Percentiles rank a stretch among this genome's conserved stretches.
Evolutionary conservation across 176 grass and related monocot species (phyloP).

Genomic region (Olyra latifolia): DNA sequence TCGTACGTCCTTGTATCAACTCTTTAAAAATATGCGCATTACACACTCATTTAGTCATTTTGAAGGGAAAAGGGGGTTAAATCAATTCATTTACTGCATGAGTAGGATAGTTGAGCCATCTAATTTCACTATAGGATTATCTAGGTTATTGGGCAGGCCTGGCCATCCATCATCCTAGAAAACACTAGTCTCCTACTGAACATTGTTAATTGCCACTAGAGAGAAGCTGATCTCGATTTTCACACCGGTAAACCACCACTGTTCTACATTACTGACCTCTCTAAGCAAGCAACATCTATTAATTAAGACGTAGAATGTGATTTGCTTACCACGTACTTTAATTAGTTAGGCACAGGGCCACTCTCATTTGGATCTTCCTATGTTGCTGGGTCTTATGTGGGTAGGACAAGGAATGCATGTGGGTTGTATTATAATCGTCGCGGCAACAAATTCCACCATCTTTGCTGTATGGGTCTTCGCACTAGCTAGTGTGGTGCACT

Average conservation of each 20-base stretch:
- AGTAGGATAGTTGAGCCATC: too few species aligned
- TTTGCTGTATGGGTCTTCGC: neutral
- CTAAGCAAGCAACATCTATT: neutral
- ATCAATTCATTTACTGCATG: too few species aligned
- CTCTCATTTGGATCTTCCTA: neutral
- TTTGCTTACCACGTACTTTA: neutral
- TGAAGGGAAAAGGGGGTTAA: too few species aligned
- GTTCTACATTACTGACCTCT: neutral
- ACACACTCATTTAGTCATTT: too few species aligned
- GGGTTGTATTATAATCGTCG: neutral
- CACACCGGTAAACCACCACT: neutral
- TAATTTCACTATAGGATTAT: too few species aligned
- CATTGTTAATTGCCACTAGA: conserved; percentile 26
- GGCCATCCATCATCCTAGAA: neutral
- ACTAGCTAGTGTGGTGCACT: too few species aligned
- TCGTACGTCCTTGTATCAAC: too few species aligned
- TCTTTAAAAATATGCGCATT: too few species aligned
- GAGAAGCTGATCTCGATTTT: neutral
- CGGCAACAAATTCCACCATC: neutral
- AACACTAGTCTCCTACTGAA: neutral
- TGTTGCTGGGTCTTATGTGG: neutral
- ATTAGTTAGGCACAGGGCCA: neutral
- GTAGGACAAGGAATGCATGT: neutral
- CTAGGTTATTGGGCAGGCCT: neutral
- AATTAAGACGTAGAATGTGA: neutral